These are phyloP conservation scores for Apophysomyces variabilis DNA, from an alignment of 371 early-diverging fungal genomes.

Conservation along the genomic window DNA sequence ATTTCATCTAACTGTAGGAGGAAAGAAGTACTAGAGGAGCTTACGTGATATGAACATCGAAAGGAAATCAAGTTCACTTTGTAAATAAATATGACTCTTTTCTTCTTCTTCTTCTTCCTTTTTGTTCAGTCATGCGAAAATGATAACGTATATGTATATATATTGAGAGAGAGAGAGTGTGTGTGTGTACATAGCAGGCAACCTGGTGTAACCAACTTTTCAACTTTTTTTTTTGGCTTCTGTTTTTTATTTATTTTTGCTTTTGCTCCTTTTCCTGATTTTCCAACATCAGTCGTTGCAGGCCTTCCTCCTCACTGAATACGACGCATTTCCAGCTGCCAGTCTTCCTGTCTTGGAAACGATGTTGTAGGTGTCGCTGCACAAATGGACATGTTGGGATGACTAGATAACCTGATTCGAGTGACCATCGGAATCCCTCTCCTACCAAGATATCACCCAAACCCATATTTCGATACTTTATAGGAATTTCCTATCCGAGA, in stretches of 20 bases:
- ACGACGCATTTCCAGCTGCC: slow-evolving; percentile 16
- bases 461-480: slow-evolving; percentile 25
- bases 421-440: slow-evolving; percentile 27
- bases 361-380: slow-evolving; percentile 22
- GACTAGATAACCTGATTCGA: slow-evolving; percentile 12
- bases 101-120: too few relatives aligned
- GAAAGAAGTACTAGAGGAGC: too few relatives aligned
- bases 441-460: slow-evolving; percentile 26
- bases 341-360: neutral
- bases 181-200: too few relatives aligned
- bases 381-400: slow-evolving; percentile 32
- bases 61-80: too few relatives aligned
- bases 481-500: slow-evolving; percentile 26
- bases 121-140: too few relatives aligned
- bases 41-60: too few relatives aligned
- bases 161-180: too few relatives aligned
- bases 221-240: too few relatives aligned
- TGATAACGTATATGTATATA: too few relatives aligned
- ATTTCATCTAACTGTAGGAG: too few relatives aligned
- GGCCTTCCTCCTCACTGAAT: slow-evolving; percentile 21
- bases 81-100: too few relatives aligned
- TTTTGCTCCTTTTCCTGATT: neutral
- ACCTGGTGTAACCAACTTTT: too few relatives aligned
- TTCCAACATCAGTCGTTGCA: neutral
- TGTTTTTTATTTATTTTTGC: neutral